Evolutionary conservation across 1,139 yeast genomes (phyloP), one percentile per base, ranked within the genome.

Genomic region (Candida gigantensis): DNA sequence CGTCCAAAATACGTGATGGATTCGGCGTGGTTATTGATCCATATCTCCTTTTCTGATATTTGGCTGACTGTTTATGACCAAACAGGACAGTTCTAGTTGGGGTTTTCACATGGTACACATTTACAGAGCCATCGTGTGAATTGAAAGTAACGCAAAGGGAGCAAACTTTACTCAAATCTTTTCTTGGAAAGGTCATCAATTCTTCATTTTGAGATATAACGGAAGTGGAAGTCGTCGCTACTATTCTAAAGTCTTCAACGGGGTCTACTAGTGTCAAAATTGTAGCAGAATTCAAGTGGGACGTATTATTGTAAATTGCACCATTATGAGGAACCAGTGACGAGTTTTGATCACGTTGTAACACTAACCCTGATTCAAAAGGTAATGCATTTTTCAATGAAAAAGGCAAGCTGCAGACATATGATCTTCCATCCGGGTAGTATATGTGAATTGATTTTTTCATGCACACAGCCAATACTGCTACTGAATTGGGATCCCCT

Each of bases 201-300:
- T 72, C 74, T 51, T 86, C 95, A 30, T 67, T 63, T 2, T 74
- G 60, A 0, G 83, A 70, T 9, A 87, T 74, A 1, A 81, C 77
- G 1, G 88, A 75, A 0, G 85, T 81, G 1, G 92, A 79, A 0
- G 89, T 80, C 0, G 92, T 78, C 0, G 81, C 76, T 3, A 86
- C 76, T 5, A 77, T 62, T 2, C 90, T 82, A 34, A 83, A 65
- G 15, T 85, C 90, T 3, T 77, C 77, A 32, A 82, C 62, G 1
- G 95, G 90, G 49, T 84, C 90, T 1, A 77, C 72, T 45, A 86
- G 58, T 0, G 88, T 74, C 42, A 84, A 62, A 47, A 85, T 79
- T 35, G 73, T 69, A 3, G 79, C 64, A 49, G 58, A 42, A 33
- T 49, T 54, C 32, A 52, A 45, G 35, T 51, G 66, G 13, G 55